These are phyloP conservation scores for Heritiera littoralis DNA, from an alignment of 345 rosid species.

Conservation along the genomic window DNA sequence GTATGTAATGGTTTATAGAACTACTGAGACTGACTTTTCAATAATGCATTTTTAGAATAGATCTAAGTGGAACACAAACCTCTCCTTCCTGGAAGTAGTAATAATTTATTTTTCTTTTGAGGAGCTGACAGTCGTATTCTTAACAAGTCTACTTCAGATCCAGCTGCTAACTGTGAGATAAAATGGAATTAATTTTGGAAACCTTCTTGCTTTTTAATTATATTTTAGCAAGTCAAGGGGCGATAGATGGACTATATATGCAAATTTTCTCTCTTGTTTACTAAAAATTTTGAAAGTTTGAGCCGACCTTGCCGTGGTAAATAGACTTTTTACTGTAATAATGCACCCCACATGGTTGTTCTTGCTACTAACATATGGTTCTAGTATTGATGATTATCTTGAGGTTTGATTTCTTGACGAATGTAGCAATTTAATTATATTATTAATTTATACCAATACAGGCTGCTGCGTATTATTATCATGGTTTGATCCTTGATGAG, in stretches of 20 bases:
- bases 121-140: not conserved
- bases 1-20: not conserved
- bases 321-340: not conserved
- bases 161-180: not conserved
- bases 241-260: not conserved
- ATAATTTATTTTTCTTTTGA: not conserved
- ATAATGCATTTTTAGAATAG: not conserved
- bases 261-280: not conserved
- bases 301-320: not conserved
- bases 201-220: not conserved
- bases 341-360: not conserved
- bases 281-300: not conserved
- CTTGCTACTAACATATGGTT: not conserved
- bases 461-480: slow-evolving; percentile 99
- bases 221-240: not conserved
- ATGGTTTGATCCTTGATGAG: slow-evolving; percentile 95
- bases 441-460: slow-evolving; percentile 34
- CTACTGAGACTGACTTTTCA: not conserved
- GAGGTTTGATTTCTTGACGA: slow-evolving; percentile 14
- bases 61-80: not conserved
- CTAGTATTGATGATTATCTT: slow-evolving; percentile 1
- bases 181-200: not conserved
- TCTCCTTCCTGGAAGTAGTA: not conserved
- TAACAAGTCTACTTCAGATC: not conserved
- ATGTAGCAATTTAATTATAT: not conserved